Base-by-base conservation (phyloP, 1,139 yeast genomes). In the Scheffersomyces titani region DNA sequence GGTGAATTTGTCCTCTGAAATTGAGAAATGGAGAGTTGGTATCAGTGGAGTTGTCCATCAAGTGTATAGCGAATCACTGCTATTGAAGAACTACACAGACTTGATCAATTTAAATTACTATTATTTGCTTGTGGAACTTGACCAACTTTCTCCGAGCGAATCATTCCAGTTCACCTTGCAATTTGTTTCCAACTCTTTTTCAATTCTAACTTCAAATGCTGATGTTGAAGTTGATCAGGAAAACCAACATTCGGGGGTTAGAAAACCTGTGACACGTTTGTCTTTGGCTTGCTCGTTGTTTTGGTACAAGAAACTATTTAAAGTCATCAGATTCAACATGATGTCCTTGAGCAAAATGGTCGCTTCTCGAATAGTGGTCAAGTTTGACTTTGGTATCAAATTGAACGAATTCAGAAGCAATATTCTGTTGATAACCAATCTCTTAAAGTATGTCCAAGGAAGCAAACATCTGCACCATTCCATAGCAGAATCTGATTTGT, bases 161-260 rank as follows among this genome's bases (percentile, higher is more conserved):
- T 72, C 76, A 53, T 71, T 73, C 49, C 82, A 78, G 60, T 78
- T 77, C 62, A 74, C 81, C 4, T 68, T 78, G 36, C 82, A 78
- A 57, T 80, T 76, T 57, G 66, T 78, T 50, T 76, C 79, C 44
- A 76, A 76, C 60, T 77, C 78, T 22, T 78, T 78, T 61, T 70
- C 80, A 7, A 68, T 78, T 52, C 62, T 76, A n/a, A 61, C 74
- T 11, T 61, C 69, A n/a, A 73, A 71, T 44, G 50, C 56, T n/a
- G 65, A 62, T 19, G 55, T 55, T 5, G 19, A 52, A 20, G 11
- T 40, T 21, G 52, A 54, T 22, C 56, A 54, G 9, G 48, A 7
- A 44, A 22, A 24, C n/a, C 40, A 7, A 21, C 20, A n/a, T 16
- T 46, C 48, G 5, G 16, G 40, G 6, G 18, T 5, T 20, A 7